A percentile compares a stretch with the other conserved stretches of the same genome.
Evolutionary conservation across 371 early-diverging fungal species (phyloP).

Genomic region (Saksenaea vasiformis): DNA sequence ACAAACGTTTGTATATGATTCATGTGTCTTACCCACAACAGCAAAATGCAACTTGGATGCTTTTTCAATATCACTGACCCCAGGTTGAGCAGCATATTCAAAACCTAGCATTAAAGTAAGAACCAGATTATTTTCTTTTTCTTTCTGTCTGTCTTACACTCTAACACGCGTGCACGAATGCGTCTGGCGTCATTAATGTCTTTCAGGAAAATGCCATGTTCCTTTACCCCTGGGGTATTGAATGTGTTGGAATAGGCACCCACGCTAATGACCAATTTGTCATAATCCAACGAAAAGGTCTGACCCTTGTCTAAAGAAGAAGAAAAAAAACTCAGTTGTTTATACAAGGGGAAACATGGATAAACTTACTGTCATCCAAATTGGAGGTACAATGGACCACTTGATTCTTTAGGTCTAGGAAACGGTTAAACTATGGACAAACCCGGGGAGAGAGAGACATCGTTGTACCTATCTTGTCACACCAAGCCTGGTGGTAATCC

Average conservation of each 20-base stretch:
- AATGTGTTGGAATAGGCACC: conserved; percentile 87
- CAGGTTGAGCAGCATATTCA: conserved; percentile 77
- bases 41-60: conserved; percentile 82
- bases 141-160: conserved; percentile 44
- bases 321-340: neutral
- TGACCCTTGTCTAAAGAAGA: conserved; percentile 20
- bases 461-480: conserved; percentile 52
- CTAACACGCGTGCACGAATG: conserved; percentile 72
- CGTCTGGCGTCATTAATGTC: conserved; percentile 74
- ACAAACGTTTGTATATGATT: neutral
- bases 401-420: conserved; percentile 26
- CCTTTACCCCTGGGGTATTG: conserved; percentile 78
- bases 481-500: conserved; percentile 69
- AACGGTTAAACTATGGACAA: neutral
- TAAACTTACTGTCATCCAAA: conserved; percentile 27
- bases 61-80: conserved; percentile 62
- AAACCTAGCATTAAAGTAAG: conserved; percentile 40
- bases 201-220: conserved; percentile 73
- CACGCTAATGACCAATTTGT: conserved; percentile 77
- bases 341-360: neutral
- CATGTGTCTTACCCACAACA: conserved; percentile 58
- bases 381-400: conserved; percentile 38
- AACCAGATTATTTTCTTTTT: neutral
- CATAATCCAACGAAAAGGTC: conserved; percentile 63
- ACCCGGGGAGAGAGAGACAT: neutral